Percentiles rank a stretch among this genome's conserved stretches.
Evolutionary conservation across 1,139 yeast genomes (phyloP).

Genomic region (Kodamaea sp.): DNA sequence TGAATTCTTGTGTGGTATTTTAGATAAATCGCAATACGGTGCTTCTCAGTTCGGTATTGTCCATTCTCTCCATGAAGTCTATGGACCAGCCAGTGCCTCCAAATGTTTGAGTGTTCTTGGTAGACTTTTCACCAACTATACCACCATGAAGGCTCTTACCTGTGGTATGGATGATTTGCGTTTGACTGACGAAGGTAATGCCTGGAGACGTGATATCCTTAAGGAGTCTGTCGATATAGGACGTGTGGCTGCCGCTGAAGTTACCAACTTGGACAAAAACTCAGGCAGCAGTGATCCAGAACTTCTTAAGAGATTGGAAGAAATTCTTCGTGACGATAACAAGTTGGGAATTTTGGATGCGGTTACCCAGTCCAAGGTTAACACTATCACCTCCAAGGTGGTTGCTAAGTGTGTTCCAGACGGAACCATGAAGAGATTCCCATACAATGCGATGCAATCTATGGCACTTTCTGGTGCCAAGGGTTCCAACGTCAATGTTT

Average conservation of each 20-base stretch:
- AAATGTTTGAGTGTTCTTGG: slow-evolving; percentile 88
- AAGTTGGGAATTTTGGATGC: slow-evolving; percentile 95
- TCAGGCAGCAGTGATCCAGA: slow-evolving; percentile 63
- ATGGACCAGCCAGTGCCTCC: slow-evolving; percentile 91
- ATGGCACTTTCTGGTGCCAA: slow-evolving; percentile 99
- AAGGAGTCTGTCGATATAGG: slow-evolving; percentile 79
- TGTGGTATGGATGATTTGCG: slow-evolving; percentile 99
- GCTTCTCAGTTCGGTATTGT: slow-evolving; percentile 97
- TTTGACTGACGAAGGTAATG: slow-evolving; percentile 86
- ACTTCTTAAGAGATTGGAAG: slow-evolving; percentile 84
- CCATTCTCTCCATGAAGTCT: slow-evolving; percentile 93
- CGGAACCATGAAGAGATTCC: slow-evolving; percentile 95
- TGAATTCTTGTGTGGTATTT: slow-evolving; percentile 84
- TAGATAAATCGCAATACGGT: slow-evolving; percentile 98
- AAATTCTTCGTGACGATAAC: slow-evolving; percentile 89
- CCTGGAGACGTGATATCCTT: slow-evolving; percentile 83
- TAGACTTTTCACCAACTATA: slow-evolving; percentile 90
- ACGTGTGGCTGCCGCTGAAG: slow-evolving; percentile 90
- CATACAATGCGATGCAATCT: slow-evolving; percentile 95
- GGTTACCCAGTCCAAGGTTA: slow-evolving; percentile 90
- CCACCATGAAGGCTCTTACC: slow-evolving; percentile 89
- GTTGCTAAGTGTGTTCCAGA: slow-evolving; percentile 93
- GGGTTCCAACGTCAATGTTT: slow-evolving; percentile 97
- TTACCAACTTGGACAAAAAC: slow-evolving; percentile 73
- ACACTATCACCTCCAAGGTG: slow-evolving; percentile 87